Base-by-base conservation (phyloP, 2,329 filamentous ascomycete species). In the Teratosphaeria destructans region DNA sequence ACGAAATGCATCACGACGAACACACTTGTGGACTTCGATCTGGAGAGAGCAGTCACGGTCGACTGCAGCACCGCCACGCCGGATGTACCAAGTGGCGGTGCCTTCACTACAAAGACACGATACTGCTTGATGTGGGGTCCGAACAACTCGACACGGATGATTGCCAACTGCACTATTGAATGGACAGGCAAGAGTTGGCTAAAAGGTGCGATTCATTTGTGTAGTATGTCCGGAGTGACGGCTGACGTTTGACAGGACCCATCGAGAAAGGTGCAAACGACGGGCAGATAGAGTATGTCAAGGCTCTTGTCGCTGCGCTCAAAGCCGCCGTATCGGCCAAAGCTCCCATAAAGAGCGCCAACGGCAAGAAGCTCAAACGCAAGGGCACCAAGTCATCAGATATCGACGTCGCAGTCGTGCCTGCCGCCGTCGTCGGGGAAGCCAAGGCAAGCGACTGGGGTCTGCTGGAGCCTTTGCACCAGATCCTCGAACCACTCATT, bases 101-200 rank as follows among this genome's bases (percentile, higher is more conserved):
- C 95, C 3, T 99, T 99, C 71, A 83, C 84, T 43, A 88, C 90
- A 54, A 97, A 96, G 75, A 99, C 94, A 3, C 89, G 88, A 67
- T 99, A 97, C 70, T 96, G 95, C 70, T 80, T 99, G 26, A 89
- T 89, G 57, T 99, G 94, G 94, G 91, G 86, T 3, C 85, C 94
- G 56, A 87, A 86, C 63, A 96, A 96, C 68, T 79, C 85, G 47
- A 99, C 95, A 1, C 83, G 91, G 32, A 77, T 99, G 34, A 85
- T 94, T 62, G 87, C 93, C 76, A 96, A 87, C 65, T 96, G 90
- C 72, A 87, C 85, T 2, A 89, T 96, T 52, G 95, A 99, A 70
- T 99, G 95, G 95, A 87, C 87, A 3, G 92, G 92, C 67, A 99
- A 97, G 80, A 96, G 92, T 77, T 99, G 94, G 94, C 78, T 99